phyloP scores from a whole-genome alignment of 805 yeast genomes.

The Wickerhamomyces queroliae region DNA sequence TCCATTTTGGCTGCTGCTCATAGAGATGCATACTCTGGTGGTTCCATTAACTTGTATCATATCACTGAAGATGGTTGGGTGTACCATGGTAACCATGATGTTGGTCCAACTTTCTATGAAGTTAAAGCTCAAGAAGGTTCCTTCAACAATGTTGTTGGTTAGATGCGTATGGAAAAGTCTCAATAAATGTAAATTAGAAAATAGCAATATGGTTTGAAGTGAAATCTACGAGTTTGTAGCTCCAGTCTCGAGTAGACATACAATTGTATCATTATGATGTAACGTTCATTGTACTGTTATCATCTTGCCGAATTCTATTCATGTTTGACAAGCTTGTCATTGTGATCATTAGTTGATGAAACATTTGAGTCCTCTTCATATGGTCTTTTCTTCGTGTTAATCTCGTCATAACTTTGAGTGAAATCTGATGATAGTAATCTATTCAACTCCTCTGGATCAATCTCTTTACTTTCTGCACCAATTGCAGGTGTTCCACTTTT shows the following conservation, averaged over 20 bases:
- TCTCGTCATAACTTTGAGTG: background rate
- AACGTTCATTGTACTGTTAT: constrained; percentile 3
- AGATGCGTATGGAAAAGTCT: background rate
- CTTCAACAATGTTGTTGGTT: constrained; percentile 63
- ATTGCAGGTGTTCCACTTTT: constrained; percentile 23
- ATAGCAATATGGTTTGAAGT: background rate
- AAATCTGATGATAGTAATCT: constrained; percentile 18
- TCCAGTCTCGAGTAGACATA: no score
- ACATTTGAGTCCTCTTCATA: constrained; percentile 3
- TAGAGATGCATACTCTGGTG: constrained; percentile 98
- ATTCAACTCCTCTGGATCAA: constrained; percentile 22
- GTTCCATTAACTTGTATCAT: constrained; percentile 89
- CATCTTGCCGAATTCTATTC: constrained; percentile 1
- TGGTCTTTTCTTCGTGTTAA: constrained; percentile 4
- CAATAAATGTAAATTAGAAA: constrained; percentile 1
- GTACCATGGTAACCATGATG: constrained; percentile 91
- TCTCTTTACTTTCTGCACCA: constrained; percentile 7
- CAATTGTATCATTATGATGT: background rate
- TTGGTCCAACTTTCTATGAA: constrained; percentile 83
- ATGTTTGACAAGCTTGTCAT: background rate
- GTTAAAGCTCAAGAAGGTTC: constrained; percentile 79
- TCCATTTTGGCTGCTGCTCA: constrained; percentile 96
- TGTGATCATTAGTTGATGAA: background rate
- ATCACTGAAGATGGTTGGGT: constrained; percentile 93
- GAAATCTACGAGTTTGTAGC: background rate